These are phyloP conservation scores for Auricularia sp. DNA, from an alignment of 768 basidiomycete species.

Conservation along the genomic window DNA sequence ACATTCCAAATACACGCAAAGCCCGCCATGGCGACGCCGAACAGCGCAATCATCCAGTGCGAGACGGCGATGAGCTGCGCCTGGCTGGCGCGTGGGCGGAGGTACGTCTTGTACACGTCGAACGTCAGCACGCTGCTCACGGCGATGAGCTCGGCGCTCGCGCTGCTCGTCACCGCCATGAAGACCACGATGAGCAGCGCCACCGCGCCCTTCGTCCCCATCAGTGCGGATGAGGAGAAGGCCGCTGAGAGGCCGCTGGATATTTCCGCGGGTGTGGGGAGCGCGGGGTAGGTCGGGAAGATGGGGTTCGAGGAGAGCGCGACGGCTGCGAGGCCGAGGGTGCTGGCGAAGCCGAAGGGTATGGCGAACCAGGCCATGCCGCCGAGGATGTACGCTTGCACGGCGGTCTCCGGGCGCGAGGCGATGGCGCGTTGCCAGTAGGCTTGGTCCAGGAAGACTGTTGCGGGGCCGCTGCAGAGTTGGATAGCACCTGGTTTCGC, in stretches of 20 bases:
- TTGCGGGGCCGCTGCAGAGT: conserved; percentile 13
- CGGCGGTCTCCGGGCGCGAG: conserved; percentile 26
- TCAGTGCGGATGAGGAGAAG: conserved; percentile 36
- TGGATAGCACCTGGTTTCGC: neutral
- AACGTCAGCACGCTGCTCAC: conserved; percentile 26
- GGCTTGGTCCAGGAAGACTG: conserved; percentile 18
- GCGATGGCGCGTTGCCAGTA: conserved; percentile 46
- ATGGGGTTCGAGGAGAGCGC: conserved; percentile 32
- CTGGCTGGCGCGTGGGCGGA: conserved; percentile 24
- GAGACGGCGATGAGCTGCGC: conserved; percentile 12
- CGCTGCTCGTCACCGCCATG: conserved; percentile 40
- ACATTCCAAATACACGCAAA: conserved; percentile 20
- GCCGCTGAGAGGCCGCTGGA: conserved; percentile 36
- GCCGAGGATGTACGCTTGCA: conserved; percentile 38
- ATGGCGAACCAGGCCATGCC: conserved; percentile 50
- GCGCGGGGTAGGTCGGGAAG: conserved; percentile 45
- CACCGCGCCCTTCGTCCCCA: conserved; percentile 36
- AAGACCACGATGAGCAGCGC: conserved; percentile 37
- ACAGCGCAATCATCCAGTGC: conserved; percentile 15
- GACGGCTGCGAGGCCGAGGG: conserved; percentile 32
- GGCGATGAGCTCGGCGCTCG: conserved; percentile 37
- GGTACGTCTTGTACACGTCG: conserved; percentile 29
- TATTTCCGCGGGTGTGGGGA: conserved; percentile 26
- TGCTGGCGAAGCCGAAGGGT: conserved; percentile 41
- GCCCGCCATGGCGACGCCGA: conserved; percentile 20